phyloP scores from a whole-genome alignment of 2,329 filamentous ascomycete species.

The Colletotrichum lentis region DNA sequence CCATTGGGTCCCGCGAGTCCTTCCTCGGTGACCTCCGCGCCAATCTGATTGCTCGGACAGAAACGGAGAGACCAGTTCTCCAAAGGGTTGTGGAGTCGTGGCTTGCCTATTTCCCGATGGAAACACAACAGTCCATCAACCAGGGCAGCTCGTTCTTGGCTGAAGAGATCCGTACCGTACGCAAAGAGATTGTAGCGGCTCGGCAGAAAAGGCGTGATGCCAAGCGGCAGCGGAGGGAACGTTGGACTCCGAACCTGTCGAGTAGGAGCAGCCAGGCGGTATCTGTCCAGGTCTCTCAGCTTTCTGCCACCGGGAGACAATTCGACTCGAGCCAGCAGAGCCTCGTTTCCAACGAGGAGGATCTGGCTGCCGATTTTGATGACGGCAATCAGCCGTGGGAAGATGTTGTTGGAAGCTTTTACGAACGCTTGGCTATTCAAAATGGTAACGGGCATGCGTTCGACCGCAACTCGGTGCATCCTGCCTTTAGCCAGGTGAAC shows the following conservation, averaged over 20 bases:
- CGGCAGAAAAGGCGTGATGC: slow-evolving; percentile 30
- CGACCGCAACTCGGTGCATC: slow-evolving; percentile 17
- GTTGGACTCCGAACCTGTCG: not conserved
- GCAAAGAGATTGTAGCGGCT: slow-evolving; percentile 21
- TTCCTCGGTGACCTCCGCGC: slow-evolving; percentile 57
- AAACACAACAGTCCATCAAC: slow-evolving; percentile 3
- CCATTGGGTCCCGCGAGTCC: slow-evolving; percentile 54
- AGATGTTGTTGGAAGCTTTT: slow-evolving; percentile 6
- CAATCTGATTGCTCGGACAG: slow-evolving; percentile 51
- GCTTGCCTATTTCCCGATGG: slow-evolving; percentile 48
- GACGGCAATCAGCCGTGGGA: not conserved
- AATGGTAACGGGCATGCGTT: slow-evolving; percentile 3
- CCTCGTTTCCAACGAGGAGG: not conserved
- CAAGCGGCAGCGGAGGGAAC: not conserved
- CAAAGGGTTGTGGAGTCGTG: slow-evolving; percentile 54
- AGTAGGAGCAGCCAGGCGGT: not conserved
- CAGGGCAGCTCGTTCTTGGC: slow-evolving; percentile 24
- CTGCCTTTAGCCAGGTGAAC: not conserved
- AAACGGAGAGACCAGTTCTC: slow-evolving; percentile 48
- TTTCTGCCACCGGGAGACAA: not conserved
- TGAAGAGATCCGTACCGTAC: slow-evolving; percentile 24
- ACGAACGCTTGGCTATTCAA: slow-evolving; percentile 7
- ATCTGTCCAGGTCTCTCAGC: not conserved
- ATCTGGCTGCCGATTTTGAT: slow-evolving; percentile 9
- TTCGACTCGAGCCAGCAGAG: not conserved